A percentile compares a stretch with the other conserved stretches of the same genome.
Evolutionary conservation across 139 green algal species (phyloP).

Genomic region (Micractinium conductrix): DNA sequence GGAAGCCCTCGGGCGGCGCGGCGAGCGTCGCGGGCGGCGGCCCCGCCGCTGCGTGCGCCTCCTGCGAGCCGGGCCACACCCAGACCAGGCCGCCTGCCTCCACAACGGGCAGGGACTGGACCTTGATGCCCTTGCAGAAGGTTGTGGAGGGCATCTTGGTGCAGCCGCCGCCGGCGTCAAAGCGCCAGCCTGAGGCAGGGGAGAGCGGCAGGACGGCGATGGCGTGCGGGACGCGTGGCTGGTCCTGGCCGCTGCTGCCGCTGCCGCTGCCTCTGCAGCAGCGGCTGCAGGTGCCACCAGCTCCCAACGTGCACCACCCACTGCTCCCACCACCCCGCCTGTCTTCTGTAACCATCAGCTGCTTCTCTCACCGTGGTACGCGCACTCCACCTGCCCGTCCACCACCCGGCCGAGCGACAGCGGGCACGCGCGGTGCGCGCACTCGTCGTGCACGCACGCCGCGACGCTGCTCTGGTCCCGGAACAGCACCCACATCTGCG

Average conservation of each 20-base stretch:
- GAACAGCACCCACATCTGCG: constrained; percentile 96
- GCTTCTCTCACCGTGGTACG: constrained; percentile 89
- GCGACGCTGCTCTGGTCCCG: constrained; percentile 53
- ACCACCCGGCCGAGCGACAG: constrained; percentile 85
- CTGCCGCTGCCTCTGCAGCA: not conserved
- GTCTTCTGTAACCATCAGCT: too few species aligned
- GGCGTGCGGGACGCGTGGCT: not conserved
- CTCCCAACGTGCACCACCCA: too few species aligned
- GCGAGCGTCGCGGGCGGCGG: constrained; percentile 1
- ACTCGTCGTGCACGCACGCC: constrained; percentile 78
- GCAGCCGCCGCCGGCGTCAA: constrained; percentile 79
- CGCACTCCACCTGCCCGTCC: constrained; percentile 74
- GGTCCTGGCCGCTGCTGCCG: not conserved
- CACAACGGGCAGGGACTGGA: constrained; percentile 75
- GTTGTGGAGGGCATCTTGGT: constrained; percentile 93
- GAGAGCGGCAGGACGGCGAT: not conserved
- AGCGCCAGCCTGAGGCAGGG: constrained; percentile 82
- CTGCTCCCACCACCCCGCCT: too few species aligned
- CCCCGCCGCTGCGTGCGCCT: not conserved
- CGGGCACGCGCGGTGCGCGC: constrained; percentile 95
- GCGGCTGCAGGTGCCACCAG: not conserved
- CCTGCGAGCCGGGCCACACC: constrained; percentile 84
- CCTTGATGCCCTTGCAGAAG: constrained; percentile 74
- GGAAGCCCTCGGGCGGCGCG: constrained; percentile 2
- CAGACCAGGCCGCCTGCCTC: constrained; percentile 96